Evolutionary conservation across 2,329 filamentous ascomycete genomes (phyloP), one percentile per base, ranked within the genome.

Genomic region (Botryotinia globosa): DNA sequence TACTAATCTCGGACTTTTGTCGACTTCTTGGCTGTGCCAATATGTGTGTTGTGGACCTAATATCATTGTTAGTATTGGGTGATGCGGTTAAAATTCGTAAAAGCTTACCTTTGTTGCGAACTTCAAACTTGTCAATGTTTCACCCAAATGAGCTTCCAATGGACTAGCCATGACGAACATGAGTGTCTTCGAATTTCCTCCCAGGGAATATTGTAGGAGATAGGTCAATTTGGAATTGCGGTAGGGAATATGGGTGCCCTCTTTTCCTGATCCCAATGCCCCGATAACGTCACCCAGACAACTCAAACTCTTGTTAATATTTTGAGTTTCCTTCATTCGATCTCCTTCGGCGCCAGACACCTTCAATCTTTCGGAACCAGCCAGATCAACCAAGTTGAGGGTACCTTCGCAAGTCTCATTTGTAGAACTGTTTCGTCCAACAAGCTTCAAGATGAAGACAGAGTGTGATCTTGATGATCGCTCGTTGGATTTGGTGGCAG

Each of bases 101-200:
- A 66, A 72, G 80, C 84, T 80, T 82, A 94, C 94, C 87, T 97
- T 98, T 48, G 93, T 97, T 25, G 96, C 96, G 82, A 99, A 99
- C 79, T 96, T 92, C 82, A 99, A 86, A 85, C 94, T 98, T 62
- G 94, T 97, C 81, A 98, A 85, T 4, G 94, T 98, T 85, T 99
- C 96, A 79, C 91, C 92, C 76, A 98, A 85, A 84, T 98, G 96
- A 9, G 90, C 92, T 84, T 97, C 93, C 73, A 98, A 85, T 48
- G 96, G 96, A 77, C 92, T 96, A 72, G 97, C 92, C 94, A 98
- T 98, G 81, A 98, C 94, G 82, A 99, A 97, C 96, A 99, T 99
- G 78, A 99, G 90, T 0, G 96, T 99, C 84, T 98, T 97, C 77
- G 92, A 96, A 82, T 97, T 98, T 25, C 96, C 96, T 6, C 96